Conservation (phyloP, 805 yeast species). For the Kodamaea hsintzibuensis region DNA sequence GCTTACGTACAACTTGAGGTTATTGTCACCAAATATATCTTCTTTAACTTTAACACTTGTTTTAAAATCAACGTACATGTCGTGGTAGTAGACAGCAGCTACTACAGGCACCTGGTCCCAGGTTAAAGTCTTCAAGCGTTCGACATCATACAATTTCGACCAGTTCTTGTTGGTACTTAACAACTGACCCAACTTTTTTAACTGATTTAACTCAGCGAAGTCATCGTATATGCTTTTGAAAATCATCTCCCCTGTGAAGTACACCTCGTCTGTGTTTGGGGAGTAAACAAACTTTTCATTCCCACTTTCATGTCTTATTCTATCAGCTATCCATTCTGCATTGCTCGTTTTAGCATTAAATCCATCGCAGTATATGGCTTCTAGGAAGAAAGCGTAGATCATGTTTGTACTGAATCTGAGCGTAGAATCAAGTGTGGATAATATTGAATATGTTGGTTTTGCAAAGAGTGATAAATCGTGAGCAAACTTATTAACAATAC, state of each 20-base stretch:
- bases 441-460: constrained; percentile 38
- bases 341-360: constrained; percentile 15
- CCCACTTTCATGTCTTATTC: constrained; percentile 31
- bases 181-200: constrained; percentile 42
- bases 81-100: constrained; percentile 50
- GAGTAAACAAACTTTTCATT: constrained; percentile 4
- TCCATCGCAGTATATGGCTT: constrained; percentile 57
- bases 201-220: constrained; percentile 40
- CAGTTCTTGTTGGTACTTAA: constrained; percentile 36
- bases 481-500: constrained; percentile 40
- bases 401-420: constrained; percentile 54
- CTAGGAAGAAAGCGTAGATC: constrained; percentile 57
- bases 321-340: constrained; percentile 52
- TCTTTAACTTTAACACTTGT: constrained; percentile 38
- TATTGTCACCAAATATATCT: constrained; percentile 29
- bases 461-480: constrained; percentile 39
- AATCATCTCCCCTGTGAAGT: constrained; percentile 59
- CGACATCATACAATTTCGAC: constrained; percentile 38
- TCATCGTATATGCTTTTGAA: constrained; percentile 52
- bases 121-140: constrained; percentile 28
- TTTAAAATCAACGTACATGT: constrained; percentile 53
- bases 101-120: constrained; percentile 44
- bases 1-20: constrained; percentile 44
- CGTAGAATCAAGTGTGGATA: constrained; percentile 31
- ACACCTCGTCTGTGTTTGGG: constrained; percentile 26